phyloP scores from a whole-genome alignment of 306 rosid species.

The Ammopiptanthus mongolicus region DNA sequence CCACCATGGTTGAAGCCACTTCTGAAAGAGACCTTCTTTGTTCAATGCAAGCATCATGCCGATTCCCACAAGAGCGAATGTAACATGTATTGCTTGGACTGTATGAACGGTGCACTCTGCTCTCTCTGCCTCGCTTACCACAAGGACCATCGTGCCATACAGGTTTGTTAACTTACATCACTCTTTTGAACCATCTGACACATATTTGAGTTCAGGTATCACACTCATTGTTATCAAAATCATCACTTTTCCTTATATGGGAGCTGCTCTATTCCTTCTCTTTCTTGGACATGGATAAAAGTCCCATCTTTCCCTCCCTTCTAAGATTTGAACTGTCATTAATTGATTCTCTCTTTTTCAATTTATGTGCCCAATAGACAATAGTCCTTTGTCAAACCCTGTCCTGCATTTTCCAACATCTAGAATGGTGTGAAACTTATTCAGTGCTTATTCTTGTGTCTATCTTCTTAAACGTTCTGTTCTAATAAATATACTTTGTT shows the following conservation, averaged over 20 bases:
- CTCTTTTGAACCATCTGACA: constrained; percentile 5
- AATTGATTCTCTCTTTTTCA: constrained; percentile 4
- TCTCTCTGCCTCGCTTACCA: constrained; percentile 81
- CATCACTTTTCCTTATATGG: constrained; percentile 20
- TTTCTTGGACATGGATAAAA: background rate
- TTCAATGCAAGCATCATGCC: constrained; percentile 84
- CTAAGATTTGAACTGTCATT: background rate
- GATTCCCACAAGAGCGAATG: constrained; percentile 98
- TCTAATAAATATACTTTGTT: background rate
- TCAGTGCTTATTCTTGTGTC: background rate
- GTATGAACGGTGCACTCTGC: constrained; percentile 89
- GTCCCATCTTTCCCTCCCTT: background rate
- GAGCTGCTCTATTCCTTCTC: constrained; percentile 2
- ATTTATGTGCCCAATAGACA: background rate
- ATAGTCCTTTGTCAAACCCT: background rate
- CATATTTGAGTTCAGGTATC: constrained; percentile 3
- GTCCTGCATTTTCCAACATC: constrained; percentile 24
- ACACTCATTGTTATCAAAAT: constrained; percentile 18
- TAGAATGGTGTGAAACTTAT: background rate
- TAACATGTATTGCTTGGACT: constrained; percentile 96
- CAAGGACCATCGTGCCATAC: constrained; percentile 87
- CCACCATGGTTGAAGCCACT: constrained; percentile 99
- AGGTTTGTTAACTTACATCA: constrained; percentile 43
- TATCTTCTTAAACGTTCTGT: too few relatives aligned
- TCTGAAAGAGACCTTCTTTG: constrained; percentile 77